phyloP scores from a whole-genome alignment of 2,329 filamentous ascomycete genomes.

The Orbilia oligospora region DNA sequence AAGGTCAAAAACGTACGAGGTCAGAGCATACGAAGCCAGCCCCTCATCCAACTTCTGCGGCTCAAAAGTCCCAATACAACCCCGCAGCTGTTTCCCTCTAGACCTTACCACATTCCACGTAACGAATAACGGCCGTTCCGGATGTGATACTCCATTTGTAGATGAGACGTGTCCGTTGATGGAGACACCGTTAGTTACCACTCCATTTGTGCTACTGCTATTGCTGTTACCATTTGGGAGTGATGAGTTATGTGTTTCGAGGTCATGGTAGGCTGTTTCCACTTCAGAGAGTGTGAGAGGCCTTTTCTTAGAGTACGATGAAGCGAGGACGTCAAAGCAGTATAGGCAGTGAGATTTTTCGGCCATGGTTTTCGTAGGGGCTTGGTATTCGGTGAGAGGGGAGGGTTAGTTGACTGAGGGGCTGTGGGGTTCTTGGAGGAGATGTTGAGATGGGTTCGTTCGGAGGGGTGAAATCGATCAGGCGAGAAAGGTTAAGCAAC shows the following conservation, averaged over 20 bases:
- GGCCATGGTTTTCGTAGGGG: slow-evolving; percentile 75
- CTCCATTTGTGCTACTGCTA: slow-evolving; percentile 2
- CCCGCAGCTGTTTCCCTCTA: slow-evolving; percentile 73
- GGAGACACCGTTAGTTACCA: slow-evolving; percentile 65
- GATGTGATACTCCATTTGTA: slow-evolving; percentile 65
- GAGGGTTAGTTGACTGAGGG: slow-evolving; percentile 5
- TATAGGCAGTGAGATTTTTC: slow-evolving; percentile 87
- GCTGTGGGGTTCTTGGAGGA: slow-evolving; percentile 6
- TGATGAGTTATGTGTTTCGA: slow-evolving; percentile 66
- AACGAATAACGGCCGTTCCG: slow-evolving; percentile 84
- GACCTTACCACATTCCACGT: slow-evolving; percentile 84
- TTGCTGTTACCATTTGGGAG: slow-evolving; percentile 24
- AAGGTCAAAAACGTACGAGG: slow-evolving; percentile 72
- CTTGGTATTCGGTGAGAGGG: not conserved
- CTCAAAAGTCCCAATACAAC: slow-evolving; percentile 97
- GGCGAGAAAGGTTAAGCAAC: slow-evolving; percentile 10
- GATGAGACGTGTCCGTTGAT: slow-evolving; percentile 23
- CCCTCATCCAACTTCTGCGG: slow-evolving; percentile 80
- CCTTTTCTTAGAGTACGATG: slow-evolving; percentile 80
- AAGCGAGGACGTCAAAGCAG: slow-evolving; percentile 89
- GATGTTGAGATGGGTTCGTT: not conserved
- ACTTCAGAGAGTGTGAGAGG: slow-evolving; percentile 74
- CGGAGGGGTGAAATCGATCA: not conserved
- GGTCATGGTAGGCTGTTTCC: slow-evolving; percentile 77
- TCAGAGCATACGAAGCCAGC: slow-evolving; percentile 84